Evolutionary conservation across 164 flowering plant genomes (phyloP).

Genomic region (Macadamia tetraphylla): DNA sequence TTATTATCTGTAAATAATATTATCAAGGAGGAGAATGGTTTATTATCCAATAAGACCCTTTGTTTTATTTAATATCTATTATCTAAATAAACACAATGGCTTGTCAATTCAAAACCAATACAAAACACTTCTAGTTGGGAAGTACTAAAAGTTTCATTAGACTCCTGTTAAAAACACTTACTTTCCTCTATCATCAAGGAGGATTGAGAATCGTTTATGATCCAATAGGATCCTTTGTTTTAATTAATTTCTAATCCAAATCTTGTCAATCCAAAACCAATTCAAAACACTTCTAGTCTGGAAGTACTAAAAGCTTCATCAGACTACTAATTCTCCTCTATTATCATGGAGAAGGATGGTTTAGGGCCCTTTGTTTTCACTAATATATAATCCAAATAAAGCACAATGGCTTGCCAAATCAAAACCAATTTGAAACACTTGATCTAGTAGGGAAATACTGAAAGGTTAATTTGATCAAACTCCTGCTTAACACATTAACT

Average conservation of each 20-base stretch:
- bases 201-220: neutral
- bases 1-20: neutral
- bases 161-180: too few species aligned
- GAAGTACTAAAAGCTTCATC: neutral
- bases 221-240: neutral
- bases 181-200: neutral
- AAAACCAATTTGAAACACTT: too few species aligned
- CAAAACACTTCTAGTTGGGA: neutral
- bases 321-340: too few species aligned
- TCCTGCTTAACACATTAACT: too few species aligned
- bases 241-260: neutral
- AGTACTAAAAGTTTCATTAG: neutral
- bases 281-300: neutral
- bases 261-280: neutral
- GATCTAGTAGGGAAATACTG: too few species aligned
- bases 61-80: neutral
- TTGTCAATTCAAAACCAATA: neutral
- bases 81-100: neutral
- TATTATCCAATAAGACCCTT: neutral
- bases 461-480: too few species aligned
- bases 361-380: too few species aligned
- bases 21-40: neutral
- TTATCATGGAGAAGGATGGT: too few species aligned
- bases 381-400: too few species aligned
- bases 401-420: too few species aligned